Evolutionary conservation across 2,329 filamentous ascomycete species (phyloP).

Genomic region (Zarea fungicola): DNA sequence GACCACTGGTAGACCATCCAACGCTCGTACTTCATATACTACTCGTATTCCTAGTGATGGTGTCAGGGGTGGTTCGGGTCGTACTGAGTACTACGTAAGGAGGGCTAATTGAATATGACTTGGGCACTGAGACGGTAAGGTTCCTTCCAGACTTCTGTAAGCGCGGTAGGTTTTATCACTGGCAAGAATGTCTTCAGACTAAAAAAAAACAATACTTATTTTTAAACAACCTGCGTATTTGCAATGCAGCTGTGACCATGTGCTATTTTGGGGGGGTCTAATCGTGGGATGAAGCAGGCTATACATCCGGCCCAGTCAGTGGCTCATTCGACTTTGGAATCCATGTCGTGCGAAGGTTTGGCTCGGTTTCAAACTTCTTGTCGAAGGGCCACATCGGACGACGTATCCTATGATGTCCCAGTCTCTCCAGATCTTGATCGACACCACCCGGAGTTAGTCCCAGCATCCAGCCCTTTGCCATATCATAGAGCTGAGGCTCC

Average conservation of each 20-base stretch:
- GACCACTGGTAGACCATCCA: too few relatives aligned
- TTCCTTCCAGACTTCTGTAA: not conserved
- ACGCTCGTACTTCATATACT: too few relatives aligned
- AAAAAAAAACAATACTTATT: too few relatives aligned
- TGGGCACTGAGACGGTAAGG: too few relatives aligned
- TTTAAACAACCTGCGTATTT: not conserved
- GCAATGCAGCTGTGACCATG: not conserved
- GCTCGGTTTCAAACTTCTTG: constrained; percentile 16
- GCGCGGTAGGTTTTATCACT: too few relatives aligned
- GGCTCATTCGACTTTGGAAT: constrained; percentile 19
- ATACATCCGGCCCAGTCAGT: constrained; percentile 15
- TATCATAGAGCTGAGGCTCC: constrained; percentile 48
- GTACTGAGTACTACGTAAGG: too few relatives aligned
- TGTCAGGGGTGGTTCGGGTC: too few relatives aligned
- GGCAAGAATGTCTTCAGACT: too few relatives aligned
- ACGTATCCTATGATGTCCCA: constrained; percentile 42
- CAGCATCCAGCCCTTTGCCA: constrained; percentile 51
- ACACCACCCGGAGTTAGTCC: constrained; percentile 49
- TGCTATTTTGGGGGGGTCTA: too few relatives aligned
- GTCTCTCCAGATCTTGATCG: constrained; percentile 44
- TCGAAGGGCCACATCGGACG: constrained; percentile 40
- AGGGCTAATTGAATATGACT: too few relatives aligned
- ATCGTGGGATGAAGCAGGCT: too few relatives aligned
- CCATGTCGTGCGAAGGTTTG: constrained; percentile 19
- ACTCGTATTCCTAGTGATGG: too few relatives aligned